A percentile compares a stretch with the other conserved stretches of the same genome.
Evolutionary conservation across 2,329 filamentous ascomycete species (phyloP).

Genomic region (Trichoderma polysporum): DNA sequence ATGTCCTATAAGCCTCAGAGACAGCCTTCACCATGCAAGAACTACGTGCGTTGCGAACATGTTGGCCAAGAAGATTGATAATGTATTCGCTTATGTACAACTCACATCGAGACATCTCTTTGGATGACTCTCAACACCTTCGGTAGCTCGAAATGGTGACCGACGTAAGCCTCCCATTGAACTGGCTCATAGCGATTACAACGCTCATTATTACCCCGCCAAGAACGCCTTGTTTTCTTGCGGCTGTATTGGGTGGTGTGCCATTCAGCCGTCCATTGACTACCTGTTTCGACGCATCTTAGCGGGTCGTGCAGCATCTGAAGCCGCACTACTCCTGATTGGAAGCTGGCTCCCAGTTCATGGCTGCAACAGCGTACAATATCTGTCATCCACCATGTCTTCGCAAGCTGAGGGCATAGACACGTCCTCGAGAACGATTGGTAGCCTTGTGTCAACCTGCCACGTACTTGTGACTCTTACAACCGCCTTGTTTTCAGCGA

Average conservation of each 20-base stretch:
- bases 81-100: neutral
- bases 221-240: neutral
- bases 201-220: neutral
- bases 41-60: neutral
- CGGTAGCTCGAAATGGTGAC: neutral
- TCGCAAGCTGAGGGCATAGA: neutral
- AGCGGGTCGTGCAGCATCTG: neutral
- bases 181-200: neutral
- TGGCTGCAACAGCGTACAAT: neutral
- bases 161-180: neutral
- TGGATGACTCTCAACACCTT: neutral
- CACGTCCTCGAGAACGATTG: neutral
- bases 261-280: neutral
- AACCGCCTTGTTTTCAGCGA: too few species aligned
- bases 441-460: neutral
- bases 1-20: neutral
- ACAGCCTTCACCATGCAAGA: neutral
- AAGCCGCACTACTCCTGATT: neutral
- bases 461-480: neutral
- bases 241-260: neutral
- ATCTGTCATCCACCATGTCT: neutral
- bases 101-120: neutral
- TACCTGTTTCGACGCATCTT: neutral
- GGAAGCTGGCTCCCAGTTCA: neutral
- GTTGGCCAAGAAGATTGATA: neutral